phyloP scores from a whole-genome alignment of 306 rosid genomes.

The Quercus glauca region DNA sequence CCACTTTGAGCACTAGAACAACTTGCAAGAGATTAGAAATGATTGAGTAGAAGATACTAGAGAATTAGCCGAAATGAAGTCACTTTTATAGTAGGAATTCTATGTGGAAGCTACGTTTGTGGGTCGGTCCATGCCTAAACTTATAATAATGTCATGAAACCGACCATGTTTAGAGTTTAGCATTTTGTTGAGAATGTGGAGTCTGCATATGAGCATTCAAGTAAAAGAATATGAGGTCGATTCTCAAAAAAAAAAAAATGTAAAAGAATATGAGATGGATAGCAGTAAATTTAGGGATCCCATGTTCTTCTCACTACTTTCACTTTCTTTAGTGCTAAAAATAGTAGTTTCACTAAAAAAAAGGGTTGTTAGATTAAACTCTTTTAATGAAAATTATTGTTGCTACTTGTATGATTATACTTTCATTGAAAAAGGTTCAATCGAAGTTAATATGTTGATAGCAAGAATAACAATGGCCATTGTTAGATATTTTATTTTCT shows the following conservation, averaged over 20 bases:
- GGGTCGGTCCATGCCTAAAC: constrained; percentile 40
- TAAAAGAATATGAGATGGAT: neutral
- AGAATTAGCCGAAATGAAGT: neutral
- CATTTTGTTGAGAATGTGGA: constrained; percentile 21
- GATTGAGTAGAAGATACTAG: constrained; percentile 9
- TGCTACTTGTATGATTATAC: neutral
- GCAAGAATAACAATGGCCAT: neutral
- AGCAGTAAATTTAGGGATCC: neutral
- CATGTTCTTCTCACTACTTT: neutral
- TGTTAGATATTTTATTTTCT: neutral
- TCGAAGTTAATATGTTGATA: neutral
- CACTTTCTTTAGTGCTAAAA: neutral
- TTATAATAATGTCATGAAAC: constrained; percentile 33
- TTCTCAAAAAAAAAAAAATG: too few relatives aligned
- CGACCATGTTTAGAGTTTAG: constrained; percentile 32
- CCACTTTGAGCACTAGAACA: constrained; percentile 36
- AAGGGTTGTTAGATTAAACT: neutral
- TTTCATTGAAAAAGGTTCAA: neutral
- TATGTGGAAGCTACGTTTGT: constrained; percentile 40
- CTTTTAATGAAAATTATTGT: neutral
- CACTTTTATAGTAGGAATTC: constrained; percentile 14
- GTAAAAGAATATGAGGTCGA: neutral
- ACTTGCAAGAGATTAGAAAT: constrained; percentile 31
- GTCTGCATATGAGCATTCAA: constrained; percentile 16
- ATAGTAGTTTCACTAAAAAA: too few relatives aligned